phyloP scores from a whole-genome alignment of 371 early-diverging fungal genomes.

The Choanephora cucurbitarum region DNA sequence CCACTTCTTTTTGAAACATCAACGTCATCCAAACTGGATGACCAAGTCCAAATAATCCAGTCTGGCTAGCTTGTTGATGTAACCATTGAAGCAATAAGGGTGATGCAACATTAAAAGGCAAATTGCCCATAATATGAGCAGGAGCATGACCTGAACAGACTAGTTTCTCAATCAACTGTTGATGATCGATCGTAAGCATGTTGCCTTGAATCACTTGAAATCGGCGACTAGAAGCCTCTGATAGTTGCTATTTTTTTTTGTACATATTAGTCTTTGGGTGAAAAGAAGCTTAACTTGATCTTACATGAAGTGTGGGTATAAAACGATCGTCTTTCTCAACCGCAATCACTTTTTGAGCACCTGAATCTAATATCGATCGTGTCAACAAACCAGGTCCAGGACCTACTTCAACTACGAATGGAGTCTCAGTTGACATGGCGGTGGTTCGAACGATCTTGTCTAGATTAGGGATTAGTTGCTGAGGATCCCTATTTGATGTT shows the following conservation, averaged over 20 bases:
- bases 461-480: too few relatives aligned
- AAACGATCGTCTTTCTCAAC: slow-evolving; percentile 83
- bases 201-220: slow-evolving; percentile 67
- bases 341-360: slow-evolving; percentile 67
- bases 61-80: slow-evolving; percentile 49
- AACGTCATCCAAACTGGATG: slow-evolving; percentile 68
- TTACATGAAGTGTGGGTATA: slow-evolving; percentile 66
- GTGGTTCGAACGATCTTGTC: slow-evolving; percentile 74
- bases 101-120: slow-evolving; percentile 81
- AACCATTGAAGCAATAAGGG: slow-evolving; percentile 79
- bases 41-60: slow-evolving; percentile 65
- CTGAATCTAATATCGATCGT: slow-evolving; percentile 74
- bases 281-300: too few relatives aligned
- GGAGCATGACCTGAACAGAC: not conserved
- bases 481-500: too few relatives aligned
- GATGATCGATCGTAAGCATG: slow-evolving; percentile 63
- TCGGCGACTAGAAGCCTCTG: slow-evolving; percentile 56
- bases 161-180: slow-evolving; percentile 34
- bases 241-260: slow-evolving; percentile 58
- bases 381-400: slow-evolving; percentile 85
- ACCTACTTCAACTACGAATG: slow-evolving; percentile 83
- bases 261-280: too few relatives aligned
- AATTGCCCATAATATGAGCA: slow-evolving; percentile 73
- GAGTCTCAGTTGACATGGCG: slow-evolving; percentile 54
- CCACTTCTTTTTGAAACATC: slow-evolving; percentile 90